Conservation (phyloP, 371 early-diverging fungal species). For the Syncephalastrum monosporum region DNA sequence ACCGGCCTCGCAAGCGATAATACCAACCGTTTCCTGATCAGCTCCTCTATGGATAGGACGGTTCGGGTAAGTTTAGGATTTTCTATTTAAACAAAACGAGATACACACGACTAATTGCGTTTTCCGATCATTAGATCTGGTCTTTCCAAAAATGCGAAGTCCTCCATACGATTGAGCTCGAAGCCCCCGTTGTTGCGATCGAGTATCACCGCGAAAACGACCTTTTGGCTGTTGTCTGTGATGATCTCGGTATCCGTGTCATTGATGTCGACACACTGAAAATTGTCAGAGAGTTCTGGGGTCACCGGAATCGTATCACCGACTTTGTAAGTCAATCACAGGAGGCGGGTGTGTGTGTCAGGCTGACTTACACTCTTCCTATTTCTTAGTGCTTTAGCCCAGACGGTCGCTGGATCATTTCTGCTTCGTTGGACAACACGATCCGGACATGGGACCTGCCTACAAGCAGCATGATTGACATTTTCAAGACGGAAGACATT, state of each 20-base stretch:
- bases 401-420: slow-evolving; percentile 92
- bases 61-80: slow-evolving; percentile 55
- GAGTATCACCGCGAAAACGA: slow-evolving; percentile 71
- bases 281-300: slow-evolving; percentile 86
- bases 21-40: slow-evolving; percentile 70
- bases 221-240: slow-evolving; percentile 79
- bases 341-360: not conserved
- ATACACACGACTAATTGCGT: not conserved
- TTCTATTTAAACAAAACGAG: not conserved
- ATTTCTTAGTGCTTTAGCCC: slow-evolving; percentile 74
- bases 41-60: slow-evolving; percentile 78
- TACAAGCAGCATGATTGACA: slow-evolving; percentile 85
- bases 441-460: slow-evolving; percentile 96
- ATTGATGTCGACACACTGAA: slow-evolving; percentile 81
- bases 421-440: slow-evolving; percentile 80
- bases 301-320: slow-evolving; percentile 84
- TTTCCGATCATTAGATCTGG: slow-evolving; percentile 62
- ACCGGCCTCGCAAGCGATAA: slow-evolving; percentile 79
- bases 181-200: slow-evolving; percentile 68
- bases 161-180: slow-evolving; percentile 64
- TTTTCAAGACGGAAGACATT: slow-evolving; percentile 73
- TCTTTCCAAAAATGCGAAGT: slow-evolving; percentile 69
- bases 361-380: not conserved
- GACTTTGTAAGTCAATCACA: slow-evolving; percentile 60
- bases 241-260: slow-evolving; percentile 84